These are phyloP conservation scores for Puccinia hordei DNA, from an alignment of 1,284 basidiomycete genomes.

Conservation along the genomic window DNA sequence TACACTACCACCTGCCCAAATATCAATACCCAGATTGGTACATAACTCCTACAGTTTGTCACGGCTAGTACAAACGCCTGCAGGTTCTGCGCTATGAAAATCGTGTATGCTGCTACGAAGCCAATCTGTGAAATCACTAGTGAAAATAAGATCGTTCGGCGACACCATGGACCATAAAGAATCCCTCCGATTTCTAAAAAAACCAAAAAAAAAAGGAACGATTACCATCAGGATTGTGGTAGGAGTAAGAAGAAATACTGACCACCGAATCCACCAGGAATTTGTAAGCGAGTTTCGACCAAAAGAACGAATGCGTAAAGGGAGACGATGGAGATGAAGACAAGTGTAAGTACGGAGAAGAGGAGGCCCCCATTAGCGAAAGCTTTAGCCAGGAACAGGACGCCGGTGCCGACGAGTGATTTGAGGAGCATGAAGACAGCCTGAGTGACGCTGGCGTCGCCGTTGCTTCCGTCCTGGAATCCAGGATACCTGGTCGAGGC, in stretches of 20 bases:
- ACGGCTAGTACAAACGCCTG: slow-evolving; percentile 78
- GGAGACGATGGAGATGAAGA: slow-evolving; percentile 81
- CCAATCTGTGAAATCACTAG: slow-evolving; percentile 86
- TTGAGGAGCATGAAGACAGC: slow-evolving; percentile 90
- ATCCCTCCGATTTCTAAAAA: slow-evolving; percentile 82
- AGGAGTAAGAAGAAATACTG: slow-evolving; percentile 53
- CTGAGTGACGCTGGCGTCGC: slow-evolving; percentile 82
- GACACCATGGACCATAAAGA: slow-evolving; percentile 90
- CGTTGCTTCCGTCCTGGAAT: slow-evolving; percentile 57
- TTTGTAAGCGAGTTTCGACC: slow-evolving; percentile 81
- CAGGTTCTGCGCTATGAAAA: slow-evolving; percentile 94
- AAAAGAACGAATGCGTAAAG: slow-evolving; percentile 92
- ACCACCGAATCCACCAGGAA: slow-evolving; percentile 92
- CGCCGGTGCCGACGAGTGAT: slow-evolving; percentile 93
- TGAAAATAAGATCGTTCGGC: slow-evolving; percentile 80
- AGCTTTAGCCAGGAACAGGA: slow-evolving; percentile 93
- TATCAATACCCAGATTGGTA: slow-evolving; percentile 79
- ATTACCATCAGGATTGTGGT: background rate
- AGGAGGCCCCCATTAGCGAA: slow-evolving; percentile 94
- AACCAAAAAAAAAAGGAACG: background rate
- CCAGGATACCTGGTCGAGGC: slow-evolving; percentile 3
- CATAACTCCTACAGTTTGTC: slow-evolving; percentile 72
- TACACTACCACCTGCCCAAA: slow-evolving; percentile 81
- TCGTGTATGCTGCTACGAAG: slow-evolving; percentile 62
- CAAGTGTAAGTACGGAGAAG: slow-evolving; percentile 79